These are phyloP conservation scores for Scalesia atractyloides DNA, from an alignment of 129 eudicot genomes.

Conservation along the genomic window DNA sequence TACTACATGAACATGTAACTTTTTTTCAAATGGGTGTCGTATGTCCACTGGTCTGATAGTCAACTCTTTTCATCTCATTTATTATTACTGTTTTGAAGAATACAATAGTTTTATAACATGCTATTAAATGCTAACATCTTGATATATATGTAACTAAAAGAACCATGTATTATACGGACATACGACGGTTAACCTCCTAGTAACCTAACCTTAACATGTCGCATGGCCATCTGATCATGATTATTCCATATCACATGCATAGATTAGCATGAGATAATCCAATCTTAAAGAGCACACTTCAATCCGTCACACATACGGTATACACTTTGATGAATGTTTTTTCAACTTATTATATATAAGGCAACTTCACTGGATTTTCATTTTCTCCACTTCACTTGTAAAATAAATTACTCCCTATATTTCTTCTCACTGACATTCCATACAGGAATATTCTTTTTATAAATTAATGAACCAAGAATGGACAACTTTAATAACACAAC, in stretches of 20 bases:
- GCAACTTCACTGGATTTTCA: constrained; percentile 3
- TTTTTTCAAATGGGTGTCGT: background rate
- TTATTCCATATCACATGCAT: background rate
- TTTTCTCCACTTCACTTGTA: background rate
- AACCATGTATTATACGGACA: background rate
- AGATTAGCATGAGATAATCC: constrained; percentile 8
- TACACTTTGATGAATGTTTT: background rate
- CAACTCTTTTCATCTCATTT: constrained; percentile 7
- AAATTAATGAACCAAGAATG: background rate
- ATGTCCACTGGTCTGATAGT: background rate
- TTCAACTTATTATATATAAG: background rate
- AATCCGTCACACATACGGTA: background rate
- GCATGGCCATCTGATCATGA: background rate
- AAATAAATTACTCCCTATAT: constrained; percentile 1
- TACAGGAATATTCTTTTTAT: background rate
- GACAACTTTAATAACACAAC: background rate
- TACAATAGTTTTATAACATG: background rate
- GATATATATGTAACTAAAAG: background rate
- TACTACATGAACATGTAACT: background rate
- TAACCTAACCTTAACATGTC: constrained; percentile 7
- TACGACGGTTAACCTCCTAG: background rate
- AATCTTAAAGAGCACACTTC: background rate
- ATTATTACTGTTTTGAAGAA: background rate
- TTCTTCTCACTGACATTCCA: background rate
- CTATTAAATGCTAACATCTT: background rate